Conservation (phyloP, 495 filamentous ascomycete genomes). For the Terfezia claveryi region DNA sequence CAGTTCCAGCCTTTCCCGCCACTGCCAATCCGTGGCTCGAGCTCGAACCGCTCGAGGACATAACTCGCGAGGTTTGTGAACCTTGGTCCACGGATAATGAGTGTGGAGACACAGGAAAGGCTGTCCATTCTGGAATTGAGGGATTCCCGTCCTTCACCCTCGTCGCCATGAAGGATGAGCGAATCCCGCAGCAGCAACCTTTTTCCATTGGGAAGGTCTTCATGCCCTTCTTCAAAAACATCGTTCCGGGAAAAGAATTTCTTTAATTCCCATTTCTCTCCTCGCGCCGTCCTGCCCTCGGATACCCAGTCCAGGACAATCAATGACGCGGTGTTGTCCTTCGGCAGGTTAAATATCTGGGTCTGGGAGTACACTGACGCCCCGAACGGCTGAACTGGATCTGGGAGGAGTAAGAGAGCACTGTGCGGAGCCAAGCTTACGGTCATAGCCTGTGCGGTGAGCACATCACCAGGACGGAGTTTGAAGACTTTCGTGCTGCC, state of each 20-base stretch:
- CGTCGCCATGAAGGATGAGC: slow-evolving; percentile 42
- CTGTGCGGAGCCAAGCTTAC: slow-evolving; percentile 38
- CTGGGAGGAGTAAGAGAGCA: slow-evolving; percentile 74
- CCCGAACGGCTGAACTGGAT: slow-evolving; percentile 76
- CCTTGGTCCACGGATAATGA: slow-evolving; percentile 57
- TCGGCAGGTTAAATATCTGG: slow-evolving; percentile 45
- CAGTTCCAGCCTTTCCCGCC: slow-evolving; percentile 21
- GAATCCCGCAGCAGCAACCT: slow-evolving; percentile 64
- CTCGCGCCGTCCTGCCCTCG: slow-evolving; percentile 60
- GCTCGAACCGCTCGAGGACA: slow-evolving; percentile 52
- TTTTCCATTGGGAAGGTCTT: slow-evolving; percentile 22
- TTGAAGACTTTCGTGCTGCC: slow-evolving; percentile 89
- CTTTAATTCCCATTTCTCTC: slow-evolving; percentile 71
- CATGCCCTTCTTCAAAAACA: slow-evolving; percentile 33
- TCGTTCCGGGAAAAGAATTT: slow-evolving; percentile 69
- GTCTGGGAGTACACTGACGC: slow-evolving; percentile 59
- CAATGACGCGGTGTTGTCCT: slow-evolving; percentile 33
- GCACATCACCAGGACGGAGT: slow-evolving; percentile 30
- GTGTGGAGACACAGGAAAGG: slow-evolving; percentile 52
- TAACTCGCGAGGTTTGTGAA: slow-evolving; percentile 42
- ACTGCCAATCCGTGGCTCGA: slow-evolving; percentile 52
- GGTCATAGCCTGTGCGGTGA: slow-evolving; percentile 46
- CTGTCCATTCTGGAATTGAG: slow-evolving; percentile 39
- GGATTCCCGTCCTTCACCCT: slow-evolving; percentile 8
- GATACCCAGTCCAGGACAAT: slow-evolving; percentile 86